phyloP scores from a whole-genome alignment of 805 yeast species.

The Kuraishia capsulata region DNA sequence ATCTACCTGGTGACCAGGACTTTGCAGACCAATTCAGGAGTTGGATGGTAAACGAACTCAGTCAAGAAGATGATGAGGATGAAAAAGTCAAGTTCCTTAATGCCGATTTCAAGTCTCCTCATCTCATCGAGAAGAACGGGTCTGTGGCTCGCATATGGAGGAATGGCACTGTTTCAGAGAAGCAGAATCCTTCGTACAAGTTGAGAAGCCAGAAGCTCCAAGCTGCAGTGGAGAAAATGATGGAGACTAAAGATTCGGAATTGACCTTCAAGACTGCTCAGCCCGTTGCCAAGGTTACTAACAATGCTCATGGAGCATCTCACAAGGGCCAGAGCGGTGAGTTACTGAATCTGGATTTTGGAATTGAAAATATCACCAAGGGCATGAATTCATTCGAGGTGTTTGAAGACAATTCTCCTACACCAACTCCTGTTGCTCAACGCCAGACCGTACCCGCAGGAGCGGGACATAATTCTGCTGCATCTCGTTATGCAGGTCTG shows the following conservation, averaged over 20 bases:
- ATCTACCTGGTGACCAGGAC: constrained; percentile 33
- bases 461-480: not conserved
- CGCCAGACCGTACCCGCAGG: not conserved
- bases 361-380: not conserved
- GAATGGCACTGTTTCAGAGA: constrained; percentile 1
- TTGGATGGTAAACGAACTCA: constrained; percentile 6
- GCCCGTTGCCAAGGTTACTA: not conserved
- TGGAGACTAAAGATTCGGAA: not conserved
- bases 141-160: constrained; percentile 1
- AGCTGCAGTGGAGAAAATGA: not conserved
- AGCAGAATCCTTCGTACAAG: not conserved
- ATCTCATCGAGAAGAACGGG: not conserved
- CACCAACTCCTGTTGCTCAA: not conserved
- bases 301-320: not conserved
- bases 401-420: not conserved
- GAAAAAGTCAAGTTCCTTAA: not conserved
- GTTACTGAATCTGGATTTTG: not conserved
- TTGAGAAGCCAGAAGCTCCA: not conserved
- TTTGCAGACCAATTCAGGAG: constrained; percentile 27
- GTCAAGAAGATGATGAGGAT: not conserved
- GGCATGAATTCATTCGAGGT: not conserved
- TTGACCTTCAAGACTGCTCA: not conserved
- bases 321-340: not conserved
- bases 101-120: not conserved
- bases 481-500: not conserved